Evolutionary conservation across 2,329 filamentous ascomycete genomes (phyloP).

Genomic region (Orbilia javanica): DNA sequence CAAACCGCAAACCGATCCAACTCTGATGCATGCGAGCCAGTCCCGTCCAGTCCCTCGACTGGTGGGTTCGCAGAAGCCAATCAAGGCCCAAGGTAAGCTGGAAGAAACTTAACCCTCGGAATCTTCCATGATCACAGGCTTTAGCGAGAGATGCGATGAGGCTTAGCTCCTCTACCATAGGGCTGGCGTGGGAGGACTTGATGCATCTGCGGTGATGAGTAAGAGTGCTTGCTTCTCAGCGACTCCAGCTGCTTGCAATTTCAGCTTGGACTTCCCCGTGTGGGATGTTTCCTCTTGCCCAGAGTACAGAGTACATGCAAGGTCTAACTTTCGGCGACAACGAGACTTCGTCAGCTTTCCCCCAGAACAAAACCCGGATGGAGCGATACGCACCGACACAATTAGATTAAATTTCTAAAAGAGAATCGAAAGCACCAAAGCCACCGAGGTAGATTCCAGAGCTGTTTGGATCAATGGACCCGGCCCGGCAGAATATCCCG

Average conservation of each 20-base stretch:
- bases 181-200: constrained; percentile 34
- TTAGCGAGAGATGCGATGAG: constrained; percentile 49
- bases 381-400: constrained; percentile 10
- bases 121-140: constrained; percentile 14
- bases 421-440: neutral
- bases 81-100: neutral
- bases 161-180: constrained; percentile 36
- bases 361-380: constrained; percentile 8
- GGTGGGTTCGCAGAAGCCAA: neutral
- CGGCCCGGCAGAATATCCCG: constrained; percentile 16
- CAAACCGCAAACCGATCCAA: constrained; percentile 11
- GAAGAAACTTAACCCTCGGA: constrained; percentile 25
- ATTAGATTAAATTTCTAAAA: neutral
- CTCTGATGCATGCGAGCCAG: neutral
- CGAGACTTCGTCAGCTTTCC: constrained; percentile 29
- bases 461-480: neutral
- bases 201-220: constrained; percentile 24
- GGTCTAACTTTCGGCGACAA: constrained; percentile 21
- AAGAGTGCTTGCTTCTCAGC: constrained; percentile 14
- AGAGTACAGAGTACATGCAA: too few species aligned
- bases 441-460: neutral
- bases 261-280: constrained; percentile 1
- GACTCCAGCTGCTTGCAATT: constrained; percentile 25
- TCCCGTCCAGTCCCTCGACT: neutral
- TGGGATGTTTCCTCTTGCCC: neutral